Percentiles rank a stretch among this genome's conserved stretches.
phyloP scores from a whole-genome alignment of 352 stramenopile species.

The Phytopythium ostracodes region DNA sequence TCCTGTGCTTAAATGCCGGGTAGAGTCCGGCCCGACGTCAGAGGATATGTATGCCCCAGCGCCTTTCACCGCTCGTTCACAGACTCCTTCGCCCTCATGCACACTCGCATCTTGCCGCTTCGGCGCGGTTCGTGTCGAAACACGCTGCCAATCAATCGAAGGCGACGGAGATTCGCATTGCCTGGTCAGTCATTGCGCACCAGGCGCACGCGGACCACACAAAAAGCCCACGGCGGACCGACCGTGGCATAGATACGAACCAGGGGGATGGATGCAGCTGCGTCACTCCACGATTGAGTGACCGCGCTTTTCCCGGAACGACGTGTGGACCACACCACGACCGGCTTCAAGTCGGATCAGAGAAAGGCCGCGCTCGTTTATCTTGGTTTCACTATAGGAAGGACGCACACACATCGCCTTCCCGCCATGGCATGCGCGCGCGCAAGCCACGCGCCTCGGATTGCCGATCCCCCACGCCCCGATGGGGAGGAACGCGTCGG shows the following conservation, averaged over 20 bases:
- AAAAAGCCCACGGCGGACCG: conserved; percentile 1
- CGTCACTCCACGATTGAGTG: background rate
- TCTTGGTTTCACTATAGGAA: background rate
- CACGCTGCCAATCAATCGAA: background rate
- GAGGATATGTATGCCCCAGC: no score
- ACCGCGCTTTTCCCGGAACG: background rate
- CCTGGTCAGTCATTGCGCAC: background rate
- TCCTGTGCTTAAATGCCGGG: no score
- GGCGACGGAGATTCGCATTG: background rate
- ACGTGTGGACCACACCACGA: background rate
- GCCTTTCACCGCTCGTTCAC: no score
- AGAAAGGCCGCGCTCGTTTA: background rate
- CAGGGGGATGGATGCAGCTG: background rate
- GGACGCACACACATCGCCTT: background rate
- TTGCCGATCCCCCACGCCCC: background rate
- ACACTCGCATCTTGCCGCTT: no score
- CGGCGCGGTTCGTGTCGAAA: background rate
- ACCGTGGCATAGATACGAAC: conserved; percentile 10
- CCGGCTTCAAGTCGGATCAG: background rate
- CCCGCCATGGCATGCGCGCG: background rate
- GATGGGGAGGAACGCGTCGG: background rate
- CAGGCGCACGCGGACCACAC: background rate
- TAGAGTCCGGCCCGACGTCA: no score
- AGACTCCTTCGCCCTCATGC: no score
- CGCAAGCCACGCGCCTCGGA: background rate